These are phyloP conservation scores for Arthroderma uncinatum DNA, from an alignment of 2,329 filamentous ascomycete species.

Conservation along the genomic window DNA sequence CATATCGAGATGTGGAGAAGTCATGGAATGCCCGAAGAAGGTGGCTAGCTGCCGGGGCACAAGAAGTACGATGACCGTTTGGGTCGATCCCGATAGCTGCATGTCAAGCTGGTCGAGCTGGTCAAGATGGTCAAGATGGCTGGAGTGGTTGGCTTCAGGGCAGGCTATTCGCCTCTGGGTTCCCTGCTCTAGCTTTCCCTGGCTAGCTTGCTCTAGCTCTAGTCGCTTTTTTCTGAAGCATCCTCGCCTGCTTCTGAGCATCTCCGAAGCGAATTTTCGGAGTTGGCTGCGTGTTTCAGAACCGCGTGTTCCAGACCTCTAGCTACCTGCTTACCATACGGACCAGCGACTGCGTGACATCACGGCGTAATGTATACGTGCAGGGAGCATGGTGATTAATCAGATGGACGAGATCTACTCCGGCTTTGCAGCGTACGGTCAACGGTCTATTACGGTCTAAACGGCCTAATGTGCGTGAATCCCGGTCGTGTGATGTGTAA, in stretches of 20 bases:
- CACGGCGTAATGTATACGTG: no score
- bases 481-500: conserved; percentile 1
- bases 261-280: background rate
- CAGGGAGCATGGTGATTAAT: background rate
- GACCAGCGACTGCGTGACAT: no score
- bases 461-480: background rate
- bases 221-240: background rate
- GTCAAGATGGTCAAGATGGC: no score
- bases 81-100: background rate
- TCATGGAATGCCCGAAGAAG: background rate
- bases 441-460: background rate
- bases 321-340: no score
- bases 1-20: background rate
- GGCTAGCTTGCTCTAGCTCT: background rate
- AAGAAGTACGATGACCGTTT: background rate
- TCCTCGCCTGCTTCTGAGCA: background rate
- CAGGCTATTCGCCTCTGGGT: background rate
- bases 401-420: background rate
- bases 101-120: background rate
- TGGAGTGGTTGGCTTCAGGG: no score
- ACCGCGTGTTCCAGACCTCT: background rate
- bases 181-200: background rate
- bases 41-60: background rate
- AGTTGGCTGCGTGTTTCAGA: conserved; percentile 1
- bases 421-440: background rate